Evolutionary conservation across 306 rosid species (phyloP).

Genomic region (Castanea mollissima): DNA sequence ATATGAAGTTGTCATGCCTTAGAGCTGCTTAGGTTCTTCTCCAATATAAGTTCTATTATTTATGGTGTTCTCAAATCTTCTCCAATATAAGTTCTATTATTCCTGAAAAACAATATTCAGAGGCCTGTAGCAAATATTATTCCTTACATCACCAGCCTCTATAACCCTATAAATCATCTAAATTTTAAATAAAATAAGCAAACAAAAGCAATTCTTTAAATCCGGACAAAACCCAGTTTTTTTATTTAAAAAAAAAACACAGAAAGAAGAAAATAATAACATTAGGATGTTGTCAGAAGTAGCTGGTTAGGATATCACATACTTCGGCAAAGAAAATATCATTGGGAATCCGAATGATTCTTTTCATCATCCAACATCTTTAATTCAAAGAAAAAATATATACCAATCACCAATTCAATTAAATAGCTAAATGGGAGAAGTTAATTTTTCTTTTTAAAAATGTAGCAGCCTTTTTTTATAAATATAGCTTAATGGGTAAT

Average conservation of each 20-base stretch:
- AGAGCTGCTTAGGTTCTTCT: too few relatives aligned
- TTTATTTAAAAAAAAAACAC: background rate
- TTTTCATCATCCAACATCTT: background rate
- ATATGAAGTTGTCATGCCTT: too few relatives aligned
- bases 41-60: too few relatives aligned
- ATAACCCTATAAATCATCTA: background rate
- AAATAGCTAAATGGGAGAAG: too few relatives aligned
- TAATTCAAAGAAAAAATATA: too few relatives aligned
- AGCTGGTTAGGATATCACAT: background rate
- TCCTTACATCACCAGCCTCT: background rate
- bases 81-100: too few relatives aligned
- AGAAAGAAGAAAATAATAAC: background rate
- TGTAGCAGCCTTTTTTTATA: too few relatives aligned
- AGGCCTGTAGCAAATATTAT: background rate
- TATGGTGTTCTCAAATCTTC: too few relatives aligned
- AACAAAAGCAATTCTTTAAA: background rate
- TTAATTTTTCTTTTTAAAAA: too few relatives aligned
- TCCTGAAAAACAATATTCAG: too few relatives aligned
- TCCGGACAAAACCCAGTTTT: background rate
- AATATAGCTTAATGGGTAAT: too few relatives aligned
- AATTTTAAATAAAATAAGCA: background rate
- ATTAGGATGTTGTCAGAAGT: background rate
- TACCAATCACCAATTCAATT: too few relatives aligned
- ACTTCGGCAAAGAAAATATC: background rate
- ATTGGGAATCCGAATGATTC: conserved; percentile 7